Evolutionary conservation across 805 yeast species (phyloP).

Genomic region (Starmerella kuoi): DNA sequence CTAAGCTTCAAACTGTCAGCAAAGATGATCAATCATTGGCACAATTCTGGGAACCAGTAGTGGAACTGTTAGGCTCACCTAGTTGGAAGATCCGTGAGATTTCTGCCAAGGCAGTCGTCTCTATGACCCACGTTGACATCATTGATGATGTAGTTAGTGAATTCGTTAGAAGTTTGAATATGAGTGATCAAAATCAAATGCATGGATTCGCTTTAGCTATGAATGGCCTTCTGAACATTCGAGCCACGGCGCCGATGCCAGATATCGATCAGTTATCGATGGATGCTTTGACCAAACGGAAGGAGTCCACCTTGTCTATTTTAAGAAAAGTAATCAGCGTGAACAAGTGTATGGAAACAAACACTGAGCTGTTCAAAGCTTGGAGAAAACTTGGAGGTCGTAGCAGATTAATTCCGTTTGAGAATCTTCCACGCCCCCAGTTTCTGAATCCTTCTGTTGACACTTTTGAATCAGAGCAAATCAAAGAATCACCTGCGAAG

Average conservation of each 20-base stretch:
- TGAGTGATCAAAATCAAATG: constrained; percentile 33
- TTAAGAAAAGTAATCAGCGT: constrained; percentile 1
- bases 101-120: constrained; percentile 60
- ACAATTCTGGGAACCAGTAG: constrained; percentile 41
- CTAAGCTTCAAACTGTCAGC: constrained; percentile 52
- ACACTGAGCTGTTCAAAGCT: constrained; percentile 10
- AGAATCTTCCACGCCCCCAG: constrained; percentile 3
- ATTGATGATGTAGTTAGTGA: constrained; percentile 25
- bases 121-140: constrained; percentile 30
- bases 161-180: constrained; percentile 20
- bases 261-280: neutral
- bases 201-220: constrained; percentile 41
- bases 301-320: neutral
- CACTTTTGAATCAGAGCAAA: constrained; percentile 18
- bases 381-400: constrained; percentile 5
- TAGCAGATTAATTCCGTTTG: constrained; percentile 4
- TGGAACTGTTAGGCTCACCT: constrained; percentile 38
- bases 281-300: neutral
- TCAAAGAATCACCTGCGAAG: neutral
- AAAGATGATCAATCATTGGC: constrained; percentile 38
- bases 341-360: constrained; percentile 16
- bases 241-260: no score
- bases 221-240: neutral
- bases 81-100: constrained; percentile 82
- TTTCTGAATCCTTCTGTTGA: constrained; percentile 16